Conservation (phyloP, 345 rosid species). For the Cardamine occulta region DNA sequence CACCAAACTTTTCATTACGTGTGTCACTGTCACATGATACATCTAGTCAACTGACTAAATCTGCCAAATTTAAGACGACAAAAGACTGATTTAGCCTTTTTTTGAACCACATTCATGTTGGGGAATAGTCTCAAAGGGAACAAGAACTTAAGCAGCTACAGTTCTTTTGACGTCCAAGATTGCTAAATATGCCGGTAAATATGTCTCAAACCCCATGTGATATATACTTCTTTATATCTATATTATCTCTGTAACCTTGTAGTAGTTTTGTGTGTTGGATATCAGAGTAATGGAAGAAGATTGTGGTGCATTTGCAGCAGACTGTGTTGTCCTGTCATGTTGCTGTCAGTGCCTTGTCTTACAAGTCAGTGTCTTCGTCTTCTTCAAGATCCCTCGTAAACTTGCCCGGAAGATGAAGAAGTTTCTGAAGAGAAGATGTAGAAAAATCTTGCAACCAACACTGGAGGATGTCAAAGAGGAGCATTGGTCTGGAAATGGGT, state of each 20-base stretch:
- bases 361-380: slow-evolving; percentile 56
- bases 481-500: slow-evolving; percentile 3
- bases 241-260: background rate
- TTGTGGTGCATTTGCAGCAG: slow-evolving; percentile 65
- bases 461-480: slow-evolving; percentile 31
- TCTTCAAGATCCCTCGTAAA: slow-evolving; percentile 61
- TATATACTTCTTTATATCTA: background rate
- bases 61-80: slow-evolving; percentile 22
- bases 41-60: slow-evolving; percentile 17
- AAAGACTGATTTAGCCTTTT: slow-evolving; percentile 30
- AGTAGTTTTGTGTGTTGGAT: slow-evolving; percentile 17
- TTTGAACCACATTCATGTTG: slow-evolving; percentile 36
- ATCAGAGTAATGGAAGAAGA: slow-evolving; percentile 56
- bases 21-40: slow-evolving; percentile 31
- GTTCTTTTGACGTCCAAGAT: slow-evolving; percentile 53
- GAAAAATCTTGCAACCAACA: slow-evolving; percentile 15
- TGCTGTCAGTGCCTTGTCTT: slow-evolving; percentile 83
- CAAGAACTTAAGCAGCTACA: slow-evolving; percentile 35
- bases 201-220: slow-evolving; percentile 40
- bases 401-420: slow-evolving; percentile 52
- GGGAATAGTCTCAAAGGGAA: slow-evolving; percentile 48
- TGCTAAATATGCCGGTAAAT: slow-evolving; percentile 41
- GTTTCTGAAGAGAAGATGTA: slow-evolving; percentile 49
- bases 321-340: slow-evolving; percentile 75
- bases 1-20: slow-evolving; percentile 38